Percentiles rank a stretch among this genome's conserved stretches.
Evolutionary conservation across 768 basidiomycete species (phyloP).

Genomic region (Podaxis pistillaris): DNA sequence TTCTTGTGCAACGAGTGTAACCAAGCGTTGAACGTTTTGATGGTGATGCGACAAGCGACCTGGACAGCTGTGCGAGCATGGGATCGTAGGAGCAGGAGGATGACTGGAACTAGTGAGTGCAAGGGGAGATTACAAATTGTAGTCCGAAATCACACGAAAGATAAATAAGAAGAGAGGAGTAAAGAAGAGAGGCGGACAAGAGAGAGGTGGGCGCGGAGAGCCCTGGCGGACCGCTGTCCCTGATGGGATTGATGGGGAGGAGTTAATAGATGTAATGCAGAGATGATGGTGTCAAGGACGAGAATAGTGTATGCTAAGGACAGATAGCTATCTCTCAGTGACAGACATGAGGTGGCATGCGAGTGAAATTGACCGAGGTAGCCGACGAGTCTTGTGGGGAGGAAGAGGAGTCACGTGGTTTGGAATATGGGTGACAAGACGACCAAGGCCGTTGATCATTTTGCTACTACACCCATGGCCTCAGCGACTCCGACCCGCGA

Average conservation of each 20-base stretch:
- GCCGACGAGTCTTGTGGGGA: neutral
- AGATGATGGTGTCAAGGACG: neutral
- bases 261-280: neutral
- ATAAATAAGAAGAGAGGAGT: slow-evolving; percentile 6
- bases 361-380: too few species aligned
- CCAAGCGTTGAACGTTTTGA: neutral
- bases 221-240: neutral
- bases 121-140: neutral
- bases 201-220: too few species aligned
- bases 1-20: neutral
- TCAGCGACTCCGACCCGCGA: slow-evolving; percentile 31
- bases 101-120: neutral
- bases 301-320: neutral
- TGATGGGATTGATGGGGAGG: neutral
- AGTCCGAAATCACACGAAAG: slow-evolving; percentile 4
- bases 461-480: slow-evolving; percentile 13
- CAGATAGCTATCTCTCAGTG: too few species aligned
- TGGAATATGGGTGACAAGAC: slow-evolving; percentile 4
- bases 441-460: neutral
- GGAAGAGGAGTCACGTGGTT: neutral
- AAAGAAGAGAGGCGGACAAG: neutral
- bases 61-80: slow-evolving; percentile 6
- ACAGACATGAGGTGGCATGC: too few species aligned
- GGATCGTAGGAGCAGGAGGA: neutral
- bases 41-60: neutral